Conservation (phyloP, 164 flowering plant genomes). For the Euptelea pleiosperma region DNA sequence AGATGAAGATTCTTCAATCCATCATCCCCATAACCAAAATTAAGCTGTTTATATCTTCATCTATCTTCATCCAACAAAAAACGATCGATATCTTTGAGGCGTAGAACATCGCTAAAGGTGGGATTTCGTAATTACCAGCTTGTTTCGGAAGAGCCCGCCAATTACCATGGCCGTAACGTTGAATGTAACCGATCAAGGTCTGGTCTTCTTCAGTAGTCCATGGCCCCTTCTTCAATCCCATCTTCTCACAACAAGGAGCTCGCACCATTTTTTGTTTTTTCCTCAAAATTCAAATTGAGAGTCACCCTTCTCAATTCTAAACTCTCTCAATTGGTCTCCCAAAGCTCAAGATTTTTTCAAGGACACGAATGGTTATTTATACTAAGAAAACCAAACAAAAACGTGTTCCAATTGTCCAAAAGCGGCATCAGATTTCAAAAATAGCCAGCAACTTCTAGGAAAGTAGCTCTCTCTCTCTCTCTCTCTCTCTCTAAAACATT, state of each 20-base stretch:
- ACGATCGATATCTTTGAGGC: too few species aligned
- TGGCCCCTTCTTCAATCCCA: conserved; percentile 42
- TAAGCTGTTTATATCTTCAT: not conserved
- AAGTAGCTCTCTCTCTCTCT: not conserved
- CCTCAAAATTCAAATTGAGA: too few species aligned
- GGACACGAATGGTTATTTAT: conserved; percentile 9
- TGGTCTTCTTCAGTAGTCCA: conserved; percentile 46
- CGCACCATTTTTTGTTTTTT: conserved; percentile 29
- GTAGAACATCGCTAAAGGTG: too few species aligned
- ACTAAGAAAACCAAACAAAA: not conserved
- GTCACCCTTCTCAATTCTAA: too few species aligned
- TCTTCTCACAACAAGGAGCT: conserved; percentile 49
- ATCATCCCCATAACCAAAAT: not conserved
- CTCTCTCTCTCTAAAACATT: not conserved
- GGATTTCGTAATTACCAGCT: conserved; percentile 31
- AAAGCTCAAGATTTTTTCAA: not conserved
- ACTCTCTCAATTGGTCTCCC: too few species aligned
- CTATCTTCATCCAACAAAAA: not conserved
- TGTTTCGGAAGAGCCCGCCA: conserved; percentile 50
- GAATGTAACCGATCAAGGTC: conserved; percentile 24
- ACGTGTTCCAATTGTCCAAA: not conserved
- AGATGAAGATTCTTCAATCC: not conserved
- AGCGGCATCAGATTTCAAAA: not conserved
- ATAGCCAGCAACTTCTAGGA: conserved; percentile 4
- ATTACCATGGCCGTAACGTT: conserved; percentile 31